Evolutionary conservation across 129 eudicot species (phyloP).

Genomic region (Helichrysum umbraculigerum): DNA sequence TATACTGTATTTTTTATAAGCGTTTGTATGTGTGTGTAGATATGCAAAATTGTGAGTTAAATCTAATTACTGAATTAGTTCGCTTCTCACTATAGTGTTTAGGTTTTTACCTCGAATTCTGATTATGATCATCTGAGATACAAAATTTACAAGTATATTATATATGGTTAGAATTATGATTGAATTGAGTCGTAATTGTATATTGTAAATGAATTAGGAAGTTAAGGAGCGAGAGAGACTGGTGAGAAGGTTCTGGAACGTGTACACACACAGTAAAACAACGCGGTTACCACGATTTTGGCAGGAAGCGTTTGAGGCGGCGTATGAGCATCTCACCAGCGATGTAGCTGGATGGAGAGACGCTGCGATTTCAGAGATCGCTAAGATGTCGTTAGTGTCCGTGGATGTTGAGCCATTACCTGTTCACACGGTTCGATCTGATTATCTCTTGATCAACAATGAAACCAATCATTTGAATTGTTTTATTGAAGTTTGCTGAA

Average conservation of each 20-base stretch:
- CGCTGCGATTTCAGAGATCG: constrained; percentile 71
- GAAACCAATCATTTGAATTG: neutral
- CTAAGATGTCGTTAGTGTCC: constrained; percentile 74
- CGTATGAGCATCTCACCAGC: constrained; percentile 66
- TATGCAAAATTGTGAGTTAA: neutral
- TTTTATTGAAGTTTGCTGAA: neutral
- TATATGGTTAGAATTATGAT: neutral
- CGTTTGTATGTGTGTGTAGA: too few relatives aligned
- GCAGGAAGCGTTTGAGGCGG: constrained; percentile 85
- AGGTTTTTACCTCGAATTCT: neutral
- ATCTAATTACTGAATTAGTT: neutral
- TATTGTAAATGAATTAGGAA: constrained; percentile 44
- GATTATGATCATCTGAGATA: neutral
- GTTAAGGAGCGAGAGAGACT: constrained; percentile 85
- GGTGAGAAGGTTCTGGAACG: constrained; percentile 85
- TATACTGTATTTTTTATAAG: neutral
- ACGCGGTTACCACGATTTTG: constrained; percentile 68
- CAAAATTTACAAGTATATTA: too few relatives aligned
- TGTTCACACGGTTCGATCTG: constrained; percentile 31
- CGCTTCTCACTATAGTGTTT: neutral
- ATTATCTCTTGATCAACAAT: neutral
- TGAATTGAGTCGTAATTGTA: neutral
- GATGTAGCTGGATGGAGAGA: constrained; percentile 47
- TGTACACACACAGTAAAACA: constrained; percentile 60
- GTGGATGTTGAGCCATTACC: constrained; percentile 42